Evolutionary conservation across 2,329 filamentous ascomycete species (phyloP), one percentile per base, ranked within the genome.

Genomic region (Cordyceps javanica): DNA sequence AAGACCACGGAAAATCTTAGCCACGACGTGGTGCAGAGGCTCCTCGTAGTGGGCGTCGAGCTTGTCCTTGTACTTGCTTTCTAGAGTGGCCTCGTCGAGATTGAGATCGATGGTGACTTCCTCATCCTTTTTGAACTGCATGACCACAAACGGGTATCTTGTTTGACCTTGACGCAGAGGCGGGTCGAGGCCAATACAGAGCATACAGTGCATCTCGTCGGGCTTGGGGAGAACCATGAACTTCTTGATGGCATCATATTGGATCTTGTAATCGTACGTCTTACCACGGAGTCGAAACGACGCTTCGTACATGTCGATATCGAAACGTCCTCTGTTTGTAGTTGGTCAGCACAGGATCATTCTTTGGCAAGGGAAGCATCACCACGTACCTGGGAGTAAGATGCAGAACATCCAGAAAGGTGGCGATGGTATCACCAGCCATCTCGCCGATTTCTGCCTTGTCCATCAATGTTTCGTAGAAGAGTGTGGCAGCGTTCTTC

Each of bases 231-330:
- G 85, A 30, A 97, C 83, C 86, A 99, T 97, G 71, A 97, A 97
- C 73, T 97, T 97, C 80, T 99, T 99, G 76, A 97, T 91, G 51
- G 88, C 86, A 59, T 97, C 90, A 75, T 97, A 99, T 72, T 97
- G 91, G 64, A 99, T 97, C 82, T 99, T 99, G 85, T 99, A 99
- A 77, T 99, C 95, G 79, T 99, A 99, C 25, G 94, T 99, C 77
- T 99, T 99, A 68, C 94, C 94, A 63, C 94, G 93, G 61, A 99
- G 82, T 62, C 94, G 89, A 82, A 99, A 97, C 2, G 94, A 97
- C 16, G 86, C 88, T 73, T 97, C 94, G 82, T 99, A 99, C 89
- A 99, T 96, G 73, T 99, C 94, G 76, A 99, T 96, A 72, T 97
- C 94, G 81, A 99, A 99, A 64, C 94, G 93, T 72, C 94, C 95